Conservation (phyloP, 2,329 filamentous ascomycete species). For the Colletotrichum lupini region DNA sequence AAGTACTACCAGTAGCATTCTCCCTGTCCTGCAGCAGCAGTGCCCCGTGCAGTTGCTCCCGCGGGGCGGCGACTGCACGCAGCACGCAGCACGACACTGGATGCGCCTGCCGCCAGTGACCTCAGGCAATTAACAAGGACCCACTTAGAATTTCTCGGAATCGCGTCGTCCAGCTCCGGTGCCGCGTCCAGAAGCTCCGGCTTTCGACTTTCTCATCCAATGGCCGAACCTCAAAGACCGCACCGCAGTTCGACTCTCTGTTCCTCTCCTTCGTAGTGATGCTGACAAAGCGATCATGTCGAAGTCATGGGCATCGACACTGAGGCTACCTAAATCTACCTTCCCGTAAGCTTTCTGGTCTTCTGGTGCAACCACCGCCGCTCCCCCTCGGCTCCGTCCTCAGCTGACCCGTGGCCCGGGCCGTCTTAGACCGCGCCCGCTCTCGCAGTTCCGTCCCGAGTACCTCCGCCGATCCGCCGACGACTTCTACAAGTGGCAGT, state of each 20-base stretch:
- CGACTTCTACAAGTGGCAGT: slow-evolving; percentile 91
- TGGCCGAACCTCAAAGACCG: background rate
- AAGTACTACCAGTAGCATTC: background rate
- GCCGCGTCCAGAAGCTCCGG: background rate
- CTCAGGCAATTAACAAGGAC: background rate
- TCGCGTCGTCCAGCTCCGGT: background rate
- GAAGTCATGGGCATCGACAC: slow-evolving; percentile 78
- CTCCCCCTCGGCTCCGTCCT: slow-evolving; percentile 38
- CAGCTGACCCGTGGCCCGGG: slow-evolving; percentile 24
- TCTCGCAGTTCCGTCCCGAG: slow-evolving; percentile 58
- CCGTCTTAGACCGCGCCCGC: slow-evolving; percentile 60
- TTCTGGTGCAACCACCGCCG: background rate
- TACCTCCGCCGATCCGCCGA: slow-evolving; percentile 85
- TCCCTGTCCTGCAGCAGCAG: background rate
- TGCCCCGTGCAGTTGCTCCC: slow-evolving; percentile 1
- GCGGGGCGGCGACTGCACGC: slow-evolving; percentile 9
- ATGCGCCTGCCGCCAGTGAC: background rate
- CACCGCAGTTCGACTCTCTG: background rate
- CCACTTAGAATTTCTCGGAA: slow-evolving; percentile 9
- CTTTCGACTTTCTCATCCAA: background rate
- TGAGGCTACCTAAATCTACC: slow-evolving; percentile 79
- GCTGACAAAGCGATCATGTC: slow-evolving; percentile 46
- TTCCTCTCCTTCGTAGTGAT: slow-evolving; percentile 22
- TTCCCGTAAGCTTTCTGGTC: slow-evolving; percentile 68
- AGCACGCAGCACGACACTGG: background rate